Conservation (phyloP, 2,329 filamentous ascomycete genomes). For the Westerdykella ornata region DNA sequence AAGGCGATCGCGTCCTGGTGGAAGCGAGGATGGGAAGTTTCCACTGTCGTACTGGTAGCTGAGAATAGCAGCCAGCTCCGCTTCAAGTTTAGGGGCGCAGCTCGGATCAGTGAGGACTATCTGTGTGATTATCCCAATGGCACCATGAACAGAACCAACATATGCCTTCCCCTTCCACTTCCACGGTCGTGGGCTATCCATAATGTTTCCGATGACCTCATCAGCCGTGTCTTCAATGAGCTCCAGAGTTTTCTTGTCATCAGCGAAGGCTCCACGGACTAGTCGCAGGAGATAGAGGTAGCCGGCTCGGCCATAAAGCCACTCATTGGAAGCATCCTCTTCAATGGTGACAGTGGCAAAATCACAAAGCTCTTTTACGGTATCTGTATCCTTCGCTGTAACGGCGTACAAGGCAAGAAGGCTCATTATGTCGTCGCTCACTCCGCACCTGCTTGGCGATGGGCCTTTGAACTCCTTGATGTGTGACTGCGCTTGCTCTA, state of each 20-base stretch:
- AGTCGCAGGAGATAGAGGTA: conserved; percentile 62
- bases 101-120: conserved; percentile 54
- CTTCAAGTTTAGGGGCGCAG: conserved; percentile 49
- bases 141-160: conserved; percentile 61
- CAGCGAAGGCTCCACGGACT: conserved; percentile 52
- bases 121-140: conserved; percentile 65
- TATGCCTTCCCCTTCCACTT: conserved; percentile 58
- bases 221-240: conserved; percentile 49
- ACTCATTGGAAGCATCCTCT: conserved; percentile 51
- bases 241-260: conserved; percentile 46
- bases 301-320: conserved; percentile 61
- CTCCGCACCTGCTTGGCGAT: conserved; percentile 42
- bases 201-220: conserved; percentile 54
- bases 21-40: conserved; percentile 56
- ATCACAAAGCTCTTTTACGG: conserved; percentile 46
- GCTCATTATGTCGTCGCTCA: conserved; percentile 47
- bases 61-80: conserved; percentile 50
- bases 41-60: conserved; percentile 55
- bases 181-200: conserved; percentile 53
- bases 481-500: conserved; percentile 45
- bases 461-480: conserved; percentile 46
- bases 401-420: conserved; percentile 47
- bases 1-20: conserved; percentile 44
- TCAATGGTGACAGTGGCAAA: conserved; percentile 45
- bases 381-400: conserved; percentile 45